Evolutionary conservation across 345 rosid species (phyloP).

Genomic region (Leavenworthia alabamica): DNA sequence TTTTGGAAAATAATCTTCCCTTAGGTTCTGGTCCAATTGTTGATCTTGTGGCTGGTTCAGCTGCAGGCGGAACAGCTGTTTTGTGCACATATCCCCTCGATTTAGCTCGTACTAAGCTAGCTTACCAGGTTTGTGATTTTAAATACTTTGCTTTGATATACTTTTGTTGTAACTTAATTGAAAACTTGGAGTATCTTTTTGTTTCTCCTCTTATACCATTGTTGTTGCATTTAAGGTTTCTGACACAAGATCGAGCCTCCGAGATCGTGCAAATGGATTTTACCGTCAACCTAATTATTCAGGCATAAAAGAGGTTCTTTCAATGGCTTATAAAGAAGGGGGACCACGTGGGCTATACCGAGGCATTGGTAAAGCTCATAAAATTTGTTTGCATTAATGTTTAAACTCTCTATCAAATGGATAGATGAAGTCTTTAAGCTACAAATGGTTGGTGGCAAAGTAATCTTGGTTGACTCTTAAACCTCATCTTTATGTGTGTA

Average conservation of each 20-base stretch:
- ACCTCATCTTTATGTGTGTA: neutral
- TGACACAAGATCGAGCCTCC: constrained; percentile 37
- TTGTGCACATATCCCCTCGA: constrained; percentile 92
- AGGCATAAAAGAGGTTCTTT: constrained; percentile 70
- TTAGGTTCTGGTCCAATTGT: constrained; percentile 80
- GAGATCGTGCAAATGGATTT: constrained; percentile 33
- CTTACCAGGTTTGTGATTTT: constrained; percentile 68
- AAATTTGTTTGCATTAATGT: neutral
- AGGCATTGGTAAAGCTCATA: constrained; percentile 58
- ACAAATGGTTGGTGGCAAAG: neutral
- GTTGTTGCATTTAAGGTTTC: constrained; percentile 42
- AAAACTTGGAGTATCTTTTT: neutral
- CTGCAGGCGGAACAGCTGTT: constrained; percentile 96
- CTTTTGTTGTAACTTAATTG: neutral
- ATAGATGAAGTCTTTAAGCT: neutral
- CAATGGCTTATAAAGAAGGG: constrained; percentile 72
- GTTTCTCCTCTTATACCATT: constrained; percentile 8
- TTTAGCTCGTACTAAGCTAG: constrained; percentile 94
- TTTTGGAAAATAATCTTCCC: constrained; percentile 56
- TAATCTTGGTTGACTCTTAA: constrained; percentile 3
- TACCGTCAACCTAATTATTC: constrained; percentile 53
- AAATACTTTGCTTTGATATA: neutral
- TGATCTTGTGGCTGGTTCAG: constrained; percentile 93
- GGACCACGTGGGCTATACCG: constrained; percentile 75
- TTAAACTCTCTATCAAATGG: neutral